Conservation (phyloP, 108 stramenopile species). For the Cyclotella cryptica region DNA sequence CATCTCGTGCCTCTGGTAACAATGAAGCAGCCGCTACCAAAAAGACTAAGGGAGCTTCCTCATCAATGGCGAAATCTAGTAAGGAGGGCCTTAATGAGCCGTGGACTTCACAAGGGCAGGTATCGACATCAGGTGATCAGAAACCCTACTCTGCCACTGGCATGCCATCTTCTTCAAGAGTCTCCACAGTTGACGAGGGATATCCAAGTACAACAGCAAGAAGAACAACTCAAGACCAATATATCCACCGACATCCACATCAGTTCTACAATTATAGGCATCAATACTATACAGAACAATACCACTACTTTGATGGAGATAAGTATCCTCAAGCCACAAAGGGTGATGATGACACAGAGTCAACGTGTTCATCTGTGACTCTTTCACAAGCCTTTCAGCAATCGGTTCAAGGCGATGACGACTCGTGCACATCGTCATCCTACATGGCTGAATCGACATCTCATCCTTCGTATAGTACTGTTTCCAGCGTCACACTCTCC, state of each 20-base stretch:
- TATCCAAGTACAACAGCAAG: not conserved
- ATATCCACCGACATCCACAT: not conserved
- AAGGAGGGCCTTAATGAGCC: not conserved
- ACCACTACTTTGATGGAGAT: constrained; percentile 43
- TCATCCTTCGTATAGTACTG: constrained; percentile 24
- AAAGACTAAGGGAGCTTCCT: not conserved
- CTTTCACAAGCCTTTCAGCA: constrained; percentile 48
- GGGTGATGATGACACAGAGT: constrained; percentile 27
- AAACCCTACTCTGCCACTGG: not conserved
- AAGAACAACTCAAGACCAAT: not conserved
- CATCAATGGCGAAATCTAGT: too few species aligned
- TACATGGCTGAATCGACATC: constrained; percentile 22
- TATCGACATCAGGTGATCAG: not conserved
- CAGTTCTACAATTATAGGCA: constrained; percentile 44
- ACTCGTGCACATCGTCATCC: constrained; percentile 29
- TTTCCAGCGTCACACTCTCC: constrained; percentile 47
- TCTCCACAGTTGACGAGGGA: not conserved
- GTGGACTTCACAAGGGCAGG: not conserved
- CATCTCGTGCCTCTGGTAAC: not conserved
- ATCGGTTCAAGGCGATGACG: constrained; percentile 9
- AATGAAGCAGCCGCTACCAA: not conserved
- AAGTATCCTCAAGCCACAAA: not conserved
- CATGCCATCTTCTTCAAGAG: not conserved
- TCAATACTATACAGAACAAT: constrained; percentile 44
- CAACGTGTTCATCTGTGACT: constrained; percentile 51